Evolutionary conservation across 176 grass and related monocot genomes (phyloP).

Genomic region (Rhynchospora pubera): DNA sequence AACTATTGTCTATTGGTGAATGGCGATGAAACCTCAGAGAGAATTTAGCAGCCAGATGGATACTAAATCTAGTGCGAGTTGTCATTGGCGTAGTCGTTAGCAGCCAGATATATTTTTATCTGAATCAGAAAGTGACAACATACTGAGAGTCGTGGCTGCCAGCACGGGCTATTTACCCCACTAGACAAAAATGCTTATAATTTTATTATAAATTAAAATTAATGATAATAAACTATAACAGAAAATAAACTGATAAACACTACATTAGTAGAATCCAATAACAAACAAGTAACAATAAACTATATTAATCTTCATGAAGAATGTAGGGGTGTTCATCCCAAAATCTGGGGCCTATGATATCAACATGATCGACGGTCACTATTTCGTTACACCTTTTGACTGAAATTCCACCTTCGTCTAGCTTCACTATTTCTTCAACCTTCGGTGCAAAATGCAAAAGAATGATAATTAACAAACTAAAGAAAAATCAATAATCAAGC

Average conservation of each 20-base stretch:
- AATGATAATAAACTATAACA: too few species aligned
- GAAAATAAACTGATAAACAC: not conserved
- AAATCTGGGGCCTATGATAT: constrained; percentile 52
- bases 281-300: not conserved
- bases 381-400: constrained; percentile 24
- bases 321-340: constrained; percentile 60
- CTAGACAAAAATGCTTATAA: too few species aligned
- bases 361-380: constrained; percentile 40
- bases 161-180: too few species aligned
- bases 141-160: too few species aligned
- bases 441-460: constrained; percentile 7
- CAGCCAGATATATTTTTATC: too few species aligned
- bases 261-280: not conserved
- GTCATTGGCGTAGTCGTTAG: too few species aligned
- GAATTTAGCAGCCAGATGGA: too few species aligned
- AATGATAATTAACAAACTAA: not conserved
- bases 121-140: too few species aligned
- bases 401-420: constrained; percentile 7
- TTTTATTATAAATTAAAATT: too few species aligned
- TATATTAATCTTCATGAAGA: constrained; percentile 29
- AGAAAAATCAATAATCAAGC: not conserved
- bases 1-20: too few species aligned
- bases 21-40: too few species aligned
- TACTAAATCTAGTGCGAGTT: too few species aligned
- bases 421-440: constrained; percentile 42